A percentile compares a stretch with the other conserved stretches of the same genome.
Conservation (phyloP, 495 filamentous ascomycete species). For the Penicillium samsonianum region DNA sequence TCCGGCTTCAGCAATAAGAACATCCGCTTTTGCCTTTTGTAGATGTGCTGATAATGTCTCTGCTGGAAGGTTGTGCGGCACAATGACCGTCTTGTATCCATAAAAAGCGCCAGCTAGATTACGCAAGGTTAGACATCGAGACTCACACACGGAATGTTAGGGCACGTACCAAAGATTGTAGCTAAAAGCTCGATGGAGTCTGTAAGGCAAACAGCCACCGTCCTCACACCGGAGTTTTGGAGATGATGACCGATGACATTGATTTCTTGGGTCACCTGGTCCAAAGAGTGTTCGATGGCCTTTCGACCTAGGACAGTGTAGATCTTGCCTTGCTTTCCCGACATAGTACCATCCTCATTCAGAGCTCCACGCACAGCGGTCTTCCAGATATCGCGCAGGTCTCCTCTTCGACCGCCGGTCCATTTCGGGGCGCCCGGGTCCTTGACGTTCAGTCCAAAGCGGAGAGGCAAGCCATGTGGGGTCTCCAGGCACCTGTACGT, state of each 20-base stretch:
- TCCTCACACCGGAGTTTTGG: conserved; percentile 64
- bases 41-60: conserved; percentile 68
- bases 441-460: conserved; percentile 80
- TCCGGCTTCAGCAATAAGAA: conserved; percentile 83
- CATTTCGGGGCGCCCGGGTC: conserved; percentile 80
- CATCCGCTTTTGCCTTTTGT: conserved; percentile 68
- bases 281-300: conserved; percentile 67
- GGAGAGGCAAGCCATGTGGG: conserved; percentile 82
- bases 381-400: conserved; percentile 91
- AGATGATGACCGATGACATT: conserved; percentile 81
- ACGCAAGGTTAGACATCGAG: conserved; percentile 13
- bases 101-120: conserved; percentile 75
- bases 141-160: no score
- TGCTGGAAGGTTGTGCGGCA: conserved; percentile 77
- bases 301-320: conserved; percentile 76
- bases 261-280: conserved; percentile 79
- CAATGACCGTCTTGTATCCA: conserved; percentile 71
- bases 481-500: conserved; percentile 76
- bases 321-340: conserved; percentile 71
- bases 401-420: conserved; percentile 78
- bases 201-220: conserved; percentile 86
- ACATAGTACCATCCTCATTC: conserved; percentile 57
- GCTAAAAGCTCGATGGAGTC: conserved; percentile 89
- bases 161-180: conserved; percentile 60
- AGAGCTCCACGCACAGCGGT: conserved; percentile 64